These are phyloP conservation scores for Hypoxylon sp. DNA, from an alignment of 2,329 filamentous ascomycete species.

Conservation along the genomic window DNA sequence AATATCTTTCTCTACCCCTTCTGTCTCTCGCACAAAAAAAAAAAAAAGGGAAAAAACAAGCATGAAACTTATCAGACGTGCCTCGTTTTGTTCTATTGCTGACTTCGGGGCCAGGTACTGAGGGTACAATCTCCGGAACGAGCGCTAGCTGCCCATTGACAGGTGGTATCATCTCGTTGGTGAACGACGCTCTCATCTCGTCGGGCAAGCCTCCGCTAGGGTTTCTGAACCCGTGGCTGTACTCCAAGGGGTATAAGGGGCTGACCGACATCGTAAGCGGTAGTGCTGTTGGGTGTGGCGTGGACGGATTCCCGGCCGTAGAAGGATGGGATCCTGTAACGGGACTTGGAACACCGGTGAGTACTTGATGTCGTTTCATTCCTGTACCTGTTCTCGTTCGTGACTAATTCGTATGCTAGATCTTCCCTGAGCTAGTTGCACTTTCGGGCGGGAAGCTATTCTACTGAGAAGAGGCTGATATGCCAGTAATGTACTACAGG, in stretches of 20 bases:
- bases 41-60: too few species aligned
- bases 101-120: conserved; percentile 26
- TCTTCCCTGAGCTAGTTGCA: conserved; percentile 42
- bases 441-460: conserved; percentile 37
- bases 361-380: conserved; percentile 11
- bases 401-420: conserved; percentile 11
- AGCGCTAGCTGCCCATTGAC: conserved; percentile 64
- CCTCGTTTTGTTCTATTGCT: not conserved
- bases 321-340: conserved; percentile 50
- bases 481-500: not conserved
- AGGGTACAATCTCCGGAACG: conserved; percentile 56
- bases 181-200: conserved; percentile 67
- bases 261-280: conserved; percentile 52
- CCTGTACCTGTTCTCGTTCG: not conserved
- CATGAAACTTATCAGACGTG: too few species aligned
- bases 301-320: conserved; percentile 41
- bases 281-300: conserved; percentile 49
- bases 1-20: too few species aligned
- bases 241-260: conserved; percentile 45
- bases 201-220: conserved; percentile 54
- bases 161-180: conserved; percentile 63
- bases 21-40: too few species aligned
- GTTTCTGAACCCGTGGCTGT: conserved; percentile 56
- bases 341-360: conserved; percentile 47
- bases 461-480: conserved; percentile 4